A percentile compares a stretch with the other conserved stretches of the same genome.
Evolutionary conservation across 2,329 filamentous ascomycete species (phyloP).

Genomic region (Teratosphaeria zuluensis): DNA sequence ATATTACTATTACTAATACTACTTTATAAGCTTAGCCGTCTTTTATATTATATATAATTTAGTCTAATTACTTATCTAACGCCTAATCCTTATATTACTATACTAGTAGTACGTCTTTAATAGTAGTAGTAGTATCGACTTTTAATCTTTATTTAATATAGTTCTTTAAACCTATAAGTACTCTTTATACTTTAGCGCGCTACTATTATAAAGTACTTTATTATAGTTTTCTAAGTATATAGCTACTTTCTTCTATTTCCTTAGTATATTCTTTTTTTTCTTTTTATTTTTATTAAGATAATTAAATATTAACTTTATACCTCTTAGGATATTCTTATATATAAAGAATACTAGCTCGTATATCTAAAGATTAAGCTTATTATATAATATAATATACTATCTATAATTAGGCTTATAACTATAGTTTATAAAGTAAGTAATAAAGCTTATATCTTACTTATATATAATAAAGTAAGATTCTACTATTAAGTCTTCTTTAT

Average conservation of each 20-base stretch:
- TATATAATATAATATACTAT: constrained; percentile 70
- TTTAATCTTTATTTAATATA: neutral
- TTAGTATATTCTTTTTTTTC: constrained; percentile 20
- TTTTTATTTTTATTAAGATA: constrained; percentile 58
- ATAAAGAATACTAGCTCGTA: constrained; percentile 74
- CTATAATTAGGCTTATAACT: constrained; percentile 69
- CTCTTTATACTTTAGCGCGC: constrained; percentile 55
- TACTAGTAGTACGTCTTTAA: too few species aligned
- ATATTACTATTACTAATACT: too few species aligned
- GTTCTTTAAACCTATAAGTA: constrained; percentile 52
- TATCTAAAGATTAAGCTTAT: constrained; percentile 62
- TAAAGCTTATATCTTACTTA: constrained; percentile 68
- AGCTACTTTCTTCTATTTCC: constrained; percentile 28
- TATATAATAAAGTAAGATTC: constrained; percentile 40
- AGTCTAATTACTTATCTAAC: too few species aligned
- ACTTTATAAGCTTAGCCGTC: too few species aligned
- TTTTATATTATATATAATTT: too few species aligned
- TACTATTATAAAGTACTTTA: constrained; percentile 43
- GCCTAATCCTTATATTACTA: too few species aligned
- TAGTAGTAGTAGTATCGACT: neutral
- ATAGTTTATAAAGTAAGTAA: constrained; percentile 76
- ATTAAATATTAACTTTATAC: constrained; percentile 69
- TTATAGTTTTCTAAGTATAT: constrained; percentile 43
- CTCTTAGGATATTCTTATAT: constrained; percentile 51
- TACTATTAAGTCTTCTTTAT: constrained; percentile 43